These are phyloP conservation scores for Royoungia palumana DNA, from an alignment of 768 basidiomycete species.

Conservation along the genomic window DNA sequence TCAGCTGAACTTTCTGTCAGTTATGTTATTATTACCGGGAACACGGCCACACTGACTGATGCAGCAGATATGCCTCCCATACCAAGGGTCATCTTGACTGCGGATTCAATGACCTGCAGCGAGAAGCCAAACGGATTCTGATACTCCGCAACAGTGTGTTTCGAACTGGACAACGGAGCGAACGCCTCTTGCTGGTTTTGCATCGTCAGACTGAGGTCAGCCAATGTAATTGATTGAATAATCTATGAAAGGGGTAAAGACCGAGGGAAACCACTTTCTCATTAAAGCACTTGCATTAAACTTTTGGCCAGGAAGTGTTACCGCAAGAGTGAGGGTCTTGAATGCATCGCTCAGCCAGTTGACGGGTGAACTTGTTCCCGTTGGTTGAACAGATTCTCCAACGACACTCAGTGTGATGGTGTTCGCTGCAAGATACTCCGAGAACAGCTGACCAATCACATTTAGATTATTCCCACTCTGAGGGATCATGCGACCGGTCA, in stretches of 20 bases:
- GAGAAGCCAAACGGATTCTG: conserved; percentile 78
- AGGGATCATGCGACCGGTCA: conserved; percentile 62
- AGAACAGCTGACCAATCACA: conserved; percentile 60
- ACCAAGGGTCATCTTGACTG: conserved; percentile 52
- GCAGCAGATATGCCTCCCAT: conserved; percentile 50
- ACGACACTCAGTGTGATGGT: conserved; percentile 59
- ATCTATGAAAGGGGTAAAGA: conserved; percentile 35
- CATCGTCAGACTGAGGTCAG: conserved; percentile 55
- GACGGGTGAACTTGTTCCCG: conserved; percentile 48
- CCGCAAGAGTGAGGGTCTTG: conserved; percentile 57
- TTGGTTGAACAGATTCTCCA: conserved; percentile 60
- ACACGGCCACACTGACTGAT: conserved; percentile 36
- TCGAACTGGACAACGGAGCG: conserved; percentile 57
- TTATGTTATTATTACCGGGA: not conserved
- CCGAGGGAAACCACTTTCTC: not conserved
- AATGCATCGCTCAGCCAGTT: conserved; percentile 70
- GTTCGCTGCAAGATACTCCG: conserved; percentile 58
- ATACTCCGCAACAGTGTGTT: conserved; percentile 53
- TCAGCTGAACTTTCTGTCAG: conserved; percentile 37
- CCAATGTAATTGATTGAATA: conserved; percentile 59
- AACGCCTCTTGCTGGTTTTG: conserved; percentile 51
- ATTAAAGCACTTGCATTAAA: conserved; percentile 38
- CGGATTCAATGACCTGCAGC: conserved; percentile 56
- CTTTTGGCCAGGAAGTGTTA: conserved; percentile 59
- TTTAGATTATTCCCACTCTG: conserved; percentile 54